Conservation (phyloP, 225 moss, liverwort and hornwort genomes). For the Polytrichum formosum region DNA sequence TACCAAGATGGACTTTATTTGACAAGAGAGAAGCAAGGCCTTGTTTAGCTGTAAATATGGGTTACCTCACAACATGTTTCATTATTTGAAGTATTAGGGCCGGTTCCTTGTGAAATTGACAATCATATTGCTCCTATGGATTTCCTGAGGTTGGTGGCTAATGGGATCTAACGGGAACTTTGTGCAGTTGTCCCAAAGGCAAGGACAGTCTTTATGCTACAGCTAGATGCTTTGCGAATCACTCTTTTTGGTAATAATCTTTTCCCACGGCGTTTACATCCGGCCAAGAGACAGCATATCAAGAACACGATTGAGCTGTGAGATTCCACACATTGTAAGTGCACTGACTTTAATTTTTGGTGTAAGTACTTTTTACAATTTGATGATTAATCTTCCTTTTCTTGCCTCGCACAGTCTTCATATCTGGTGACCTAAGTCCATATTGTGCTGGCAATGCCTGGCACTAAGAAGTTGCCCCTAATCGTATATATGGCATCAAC, state of each 20-base stretch:
- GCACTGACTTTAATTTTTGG: not conserved
- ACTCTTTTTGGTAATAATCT: constrained; percentile 37
- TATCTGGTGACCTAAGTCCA: too few relatives aligned
- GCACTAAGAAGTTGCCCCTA: too few relatives aligned
- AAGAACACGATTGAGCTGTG: constrained; percentile 24
- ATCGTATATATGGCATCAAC: too few relatives aligned
- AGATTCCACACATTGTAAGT: constrained; percentile 4
- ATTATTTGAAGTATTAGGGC: not conserved
- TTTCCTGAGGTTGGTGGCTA: not conserved
- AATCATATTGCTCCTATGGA: too few relatives aligned
- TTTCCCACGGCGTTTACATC: constrained; percentile 13
- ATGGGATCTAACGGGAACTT: not conserved
- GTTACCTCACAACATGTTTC: not conserved
- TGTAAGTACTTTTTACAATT: not conserved
- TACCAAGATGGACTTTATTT: not conserved
- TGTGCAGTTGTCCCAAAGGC: constrained; percentile 71
- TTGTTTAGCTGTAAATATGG: not conserved
- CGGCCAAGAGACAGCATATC: constrained; percentile 7
- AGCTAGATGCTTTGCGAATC: constrained; percentile 42
- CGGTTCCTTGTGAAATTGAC: not conserved
- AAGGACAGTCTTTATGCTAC: constrained; percentile 68
- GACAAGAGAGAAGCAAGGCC: not conserved
- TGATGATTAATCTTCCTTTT: too few relatives aligned
- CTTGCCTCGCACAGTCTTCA: too few relatives aligned
- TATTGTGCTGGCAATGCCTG: too few relatives aligned